Evolutionary conservation across 2,329 filamentous ascomycete species (phyloP), one percentile per base, ranked within the genome.

Genomic region (Rosellinia necatrix): DNA sequence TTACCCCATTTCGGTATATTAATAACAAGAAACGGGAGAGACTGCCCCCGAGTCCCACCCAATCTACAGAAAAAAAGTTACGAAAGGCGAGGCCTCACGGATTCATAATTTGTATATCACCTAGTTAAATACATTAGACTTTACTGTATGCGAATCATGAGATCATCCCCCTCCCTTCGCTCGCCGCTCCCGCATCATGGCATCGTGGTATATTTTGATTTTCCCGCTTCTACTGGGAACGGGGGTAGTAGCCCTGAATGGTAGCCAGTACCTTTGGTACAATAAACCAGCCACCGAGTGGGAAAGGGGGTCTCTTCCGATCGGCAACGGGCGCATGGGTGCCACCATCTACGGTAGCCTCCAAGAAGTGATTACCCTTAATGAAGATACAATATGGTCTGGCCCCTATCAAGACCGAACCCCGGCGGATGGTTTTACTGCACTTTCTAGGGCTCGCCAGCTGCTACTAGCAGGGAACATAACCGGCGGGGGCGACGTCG

Each of bases 311-410:
- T n/a, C 44, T 44, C 32, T 50, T 22, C 53, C 53, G 2, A 56
- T 56, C 15, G 53, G 49, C 46, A 50, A 44, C 42, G 40, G 61
- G 43, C 60, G 58, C 17, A 56, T 56, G 30, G 40, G 46, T 12
- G 53, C 53, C 1, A 35, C 38, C 4, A 41, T 56, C 21, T 56
- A 46, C 53, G 53, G 53, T 7, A 50, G 37, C 24, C 29, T 35
- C 10, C 8, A 3, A 5, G 47, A 56, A 29, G 15, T n/a, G 2
- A 6, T 56, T 27, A 32, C 38, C 21, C 24, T 56, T 9, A 56
- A 50, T 19, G 53, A 56, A 15, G 34, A 56, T 22, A 44, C 53
- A 24, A 46, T 56, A 24, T 56, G 53, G 53, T 35, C 27, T 12
- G 53, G 53, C 8, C 40, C 46, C 35, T 43, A 21, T 29, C 46